phyloP scores from a whole-genome alignment of 2,329 filamentous ascomycete species.

The Xylariales sp. region DNA sequence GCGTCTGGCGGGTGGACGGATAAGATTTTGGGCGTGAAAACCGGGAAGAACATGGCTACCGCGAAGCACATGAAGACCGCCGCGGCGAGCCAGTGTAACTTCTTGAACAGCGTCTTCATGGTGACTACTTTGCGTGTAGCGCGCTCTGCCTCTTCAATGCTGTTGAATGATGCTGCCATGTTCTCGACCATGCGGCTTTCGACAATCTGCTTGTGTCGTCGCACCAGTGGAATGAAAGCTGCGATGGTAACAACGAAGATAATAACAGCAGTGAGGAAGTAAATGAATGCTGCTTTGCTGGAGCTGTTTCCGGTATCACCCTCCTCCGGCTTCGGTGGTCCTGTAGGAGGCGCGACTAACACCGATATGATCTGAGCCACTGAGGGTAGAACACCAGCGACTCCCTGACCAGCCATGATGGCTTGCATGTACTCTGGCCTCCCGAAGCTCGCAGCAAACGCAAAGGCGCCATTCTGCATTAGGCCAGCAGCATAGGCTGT shows the following conservation, averaged over 20 bases:
- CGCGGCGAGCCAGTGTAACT: conserved; percentile 73
- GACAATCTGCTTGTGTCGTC: conserved; percentile 51
- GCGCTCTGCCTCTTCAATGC: conserved; percentile 49
- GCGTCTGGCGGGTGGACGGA: conserved; percentile 35
- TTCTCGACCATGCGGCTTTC: conserved; percentile 43
- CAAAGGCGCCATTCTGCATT: conserved; percentile 91
- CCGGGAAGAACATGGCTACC: conserved; percentile 90
- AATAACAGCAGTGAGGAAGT: conserved; percentile 82
- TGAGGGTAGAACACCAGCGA: conserved; percentile 86
- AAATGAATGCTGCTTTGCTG: conserved; percentile 75
- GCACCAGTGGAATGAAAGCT: conserved; percentile 70
- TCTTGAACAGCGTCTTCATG: conserved; percentile 65
- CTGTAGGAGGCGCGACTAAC: conserved; percentile 52
- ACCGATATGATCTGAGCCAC: conserved; percentile 80
- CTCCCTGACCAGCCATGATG: conserved; percentile 90
- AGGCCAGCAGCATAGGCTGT: conserved; percentile 77
- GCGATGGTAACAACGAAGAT: conserved; percentile 68
- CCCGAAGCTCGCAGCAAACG: conserved; percentile 83
- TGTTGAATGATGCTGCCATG: conserved; percentile 45
- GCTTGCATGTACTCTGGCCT: conserved; percentile 88
- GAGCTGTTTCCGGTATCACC: conserved; percentile 31
- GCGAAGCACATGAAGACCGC: conserved; percentile 77
- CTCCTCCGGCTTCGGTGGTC: too few species aligned
- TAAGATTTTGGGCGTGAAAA: conserved; percentile 72
- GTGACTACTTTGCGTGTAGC: conserved; percentile 43